Evolutionary conservation across 352 stramenopile species (phyloP), one percentile per base, ranked within the genome.

Genomic region (Phytophthora meadii): DNA sequence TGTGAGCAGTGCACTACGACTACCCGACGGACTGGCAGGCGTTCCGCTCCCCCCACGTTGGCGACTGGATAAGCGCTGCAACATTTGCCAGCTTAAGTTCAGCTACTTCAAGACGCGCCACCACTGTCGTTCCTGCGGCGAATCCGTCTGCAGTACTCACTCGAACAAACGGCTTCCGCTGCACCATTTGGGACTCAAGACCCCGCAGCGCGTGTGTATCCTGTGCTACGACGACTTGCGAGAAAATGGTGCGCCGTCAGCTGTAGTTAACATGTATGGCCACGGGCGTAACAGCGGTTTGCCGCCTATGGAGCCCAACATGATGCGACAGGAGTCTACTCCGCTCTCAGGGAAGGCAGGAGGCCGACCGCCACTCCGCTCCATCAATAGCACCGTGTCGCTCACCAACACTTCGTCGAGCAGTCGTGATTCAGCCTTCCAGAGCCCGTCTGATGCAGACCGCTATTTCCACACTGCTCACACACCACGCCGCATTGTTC

Each of bases 51-150:
- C 83, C 12, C 82, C 85, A 22, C 80, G 80, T 9, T 95, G 93
- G 84, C 72, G 81, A 27, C 65, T 91, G 45, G 82, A 90, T 51
- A 90, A 84, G 54, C 74, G 78, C 17, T 97, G 90, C 71, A 87
- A 92, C 56, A 87, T 93, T 42, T 97, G 90, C 58, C 75, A 89
- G 56, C 66, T 86, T 41, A 93, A 91, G 65, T 97, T 97, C 63
- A 93, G 70, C 34, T 89, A 97, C 72, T 87, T 97, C 32, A 90
- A 88, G 70, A 82, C 79, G 40, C 82, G 88, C 8, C 90, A 97
- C 65, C 90, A 97, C 68, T 97, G 90, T 66, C 85, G 90, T 62
- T 92, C 89, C 63, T 97, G 90, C 64, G 90, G 90, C 11, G 67
- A 90, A 51, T 93, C 90, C 2, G 89, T 96, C 11, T 97, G 90